A percentile compares a stretch with the other conserved stretches of the same genome.
Evolutionary conservation across 176 grass and related monocot species (phyloP).

Genomic region (Oryza coarctata): DNA sequence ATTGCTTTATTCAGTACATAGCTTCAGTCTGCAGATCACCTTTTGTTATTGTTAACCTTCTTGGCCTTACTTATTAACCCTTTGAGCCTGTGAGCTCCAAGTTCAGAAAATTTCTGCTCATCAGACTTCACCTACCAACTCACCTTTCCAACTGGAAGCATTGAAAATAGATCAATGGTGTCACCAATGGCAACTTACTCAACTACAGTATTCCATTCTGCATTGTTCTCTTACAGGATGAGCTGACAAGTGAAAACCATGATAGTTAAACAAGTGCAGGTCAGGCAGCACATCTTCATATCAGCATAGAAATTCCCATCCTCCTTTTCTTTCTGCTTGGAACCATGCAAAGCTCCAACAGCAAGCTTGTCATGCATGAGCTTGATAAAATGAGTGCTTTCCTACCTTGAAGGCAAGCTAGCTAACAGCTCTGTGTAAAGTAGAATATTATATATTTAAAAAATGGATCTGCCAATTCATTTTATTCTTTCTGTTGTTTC

Average conservation of each 20-base stretch:
- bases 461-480: background rate
- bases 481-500: background rate
- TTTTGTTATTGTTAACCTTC: background rate
- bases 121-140: background rate
- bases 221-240: background rate
- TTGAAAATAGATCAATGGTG: background rate
- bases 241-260: conserved; percentile 4
- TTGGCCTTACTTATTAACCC: background rate
- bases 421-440: conserved; percentile 11
- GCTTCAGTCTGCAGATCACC: background rate
- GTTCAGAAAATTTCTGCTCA: background rate
- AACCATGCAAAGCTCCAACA: conserved; percentile 30
- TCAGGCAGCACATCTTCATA: background rate
- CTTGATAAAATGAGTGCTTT: background rate
- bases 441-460: background rate
- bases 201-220: background rate
- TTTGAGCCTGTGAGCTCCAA: background rate
- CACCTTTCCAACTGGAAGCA: conserved; percentile 28
- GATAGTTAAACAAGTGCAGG: background rate
- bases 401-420: conserved; percentile 45
- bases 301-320: background rate
- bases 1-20: conserved; percentile 6
- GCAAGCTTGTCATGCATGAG: conserved; percentile 2
- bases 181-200: background rate
- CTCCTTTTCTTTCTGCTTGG: background rate